These are phyloP conservation scores for Podochytrium sp. DNA, from an alignment of 192 early-diverging fungal species.

Conservation along the genomic window DNA sequence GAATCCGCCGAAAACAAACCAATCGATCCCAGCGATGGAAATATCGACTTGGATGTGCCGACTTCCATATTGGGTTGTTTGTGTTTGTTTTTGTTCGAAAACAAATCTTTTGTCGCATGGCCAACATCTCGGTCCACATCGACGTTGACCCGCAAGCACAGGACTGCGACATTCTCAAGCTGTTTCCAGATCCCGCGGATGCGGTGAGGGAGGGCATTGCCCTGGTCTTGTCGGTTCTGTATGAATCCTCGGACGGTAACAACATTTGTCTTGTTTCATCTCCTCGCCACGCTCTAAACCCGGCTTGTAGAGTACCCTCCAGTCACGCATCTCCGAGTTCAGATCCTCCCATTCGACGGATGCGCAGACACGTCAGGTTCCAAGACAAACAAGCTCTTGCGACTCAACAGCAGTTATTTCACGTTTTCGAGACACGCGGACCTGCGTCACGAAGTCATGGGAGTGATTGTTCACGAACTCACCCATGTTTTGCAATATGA, in stretches of 20 bases:
- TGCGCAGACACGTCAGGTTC: constrained; percentile 11
- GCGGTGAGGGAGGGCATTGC: background rate
- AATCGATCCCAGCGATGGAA: too few species aligned
- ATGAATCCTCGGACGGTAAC: background rate
- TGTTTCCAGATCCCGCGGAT: background rate
- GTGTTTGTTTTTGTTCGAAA: too few species aligned
- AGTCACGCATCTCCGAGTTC: background rate
- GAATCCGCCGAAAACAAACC: too few species aligned
- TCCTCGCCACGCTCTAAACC: background rate
- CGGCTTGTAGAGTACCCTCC: background rate
- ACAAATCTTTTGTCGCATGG: too few species aligned
- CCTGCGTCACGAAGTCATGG: background rate
- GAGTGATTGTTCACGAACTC: constrained; percentile 22
- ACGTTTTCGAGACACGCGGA: background rate
- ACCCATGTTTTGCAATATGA: constrained; percentile 22
- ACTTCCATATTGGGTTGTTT: too few species aligned
- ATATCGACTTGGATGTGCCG: too few species aligned
- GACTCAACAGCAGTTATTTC: constrained; percentile 8
- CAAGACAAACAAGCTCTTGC: background rate
- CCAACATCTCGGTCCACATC: too few species aligned
- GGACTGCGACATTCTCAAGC: background rate
- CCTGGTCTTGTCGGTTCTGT: background rate
- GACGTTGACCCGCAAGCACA: background rate
- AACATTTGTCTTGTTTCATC: background rate
- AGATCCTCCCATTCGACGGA: constrained; percentile 8